Conservation (phyloP, 805 yeast species). For the Scheffersomyces stipitis region DNA sequence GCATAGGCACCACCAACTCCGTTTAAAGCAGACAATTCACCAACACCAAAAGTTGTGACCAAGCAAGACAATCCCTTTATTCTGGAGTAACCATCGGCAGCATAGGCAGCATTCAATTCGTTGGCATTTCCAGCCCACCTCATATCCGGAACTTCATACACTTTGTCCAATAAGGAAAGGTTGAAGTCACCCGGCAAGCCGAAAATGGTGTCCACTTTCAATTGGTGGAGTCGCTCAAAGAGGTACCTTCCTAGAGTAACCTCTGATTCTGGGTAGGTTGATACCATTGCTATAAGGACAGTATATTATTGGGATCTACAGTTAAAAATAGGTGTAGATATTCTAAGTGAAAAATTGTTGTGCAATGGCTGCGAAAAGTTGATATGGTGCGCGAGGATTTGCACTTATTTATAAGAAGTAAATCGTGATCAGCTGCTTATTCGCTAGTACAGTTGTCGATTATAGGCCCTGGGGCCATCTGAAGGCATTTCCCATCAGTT, state of each 20-base stretch:
- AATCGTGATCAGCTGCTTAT: too few species aligned
- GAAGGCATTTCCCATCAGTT: too few species aligned
- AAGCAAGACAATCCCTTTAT: conserved; percentile 28
- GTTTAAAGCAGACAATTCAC: conserved; percentile 36
- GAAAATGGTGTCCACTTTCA: conserved; percentile 29
- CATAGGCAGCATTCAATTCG: conserved; percentile 30
- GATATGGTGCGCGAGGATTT: too few species aligned
- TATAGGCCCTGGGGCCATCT: too few species aligned
- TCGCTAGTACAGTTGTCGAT: too few species aligned
- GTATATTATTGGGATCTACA: too few species aligned
- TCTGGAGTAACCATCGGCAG: conserved; percentile 27
- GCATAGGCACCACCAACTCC: conserved; percentile 37
- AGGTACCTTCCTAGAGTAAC: conserved; percentile 30
- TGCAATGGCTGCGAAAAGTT: too few species aligned
- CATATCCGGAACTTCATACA: conserved; percentile 30
- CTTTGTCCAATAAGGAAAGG: conserved; percentile 32
- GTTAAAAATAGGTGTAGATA: too few species aligned
- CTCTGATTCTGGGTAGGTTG: too few species aligned
- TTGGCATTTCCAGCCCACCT: conserved; percentile 40
- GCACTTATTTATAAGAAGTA: too few species aligned
- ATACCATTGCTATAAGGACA: too few species aligned
- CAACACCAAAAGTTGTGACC: conserved; percentile 36
- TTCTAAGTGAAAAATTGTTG: too few species aligned
- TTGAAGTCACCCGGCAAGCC: conserved; percentile 38
- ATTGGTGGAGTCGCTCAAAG: conserved; percentile 33